Evolutionary conservation across 768 basidiomycete genomes (phyloP), one percentile per base, ranked within the genome.

Genomic region (Rhodotorula babjevae): DNA sequence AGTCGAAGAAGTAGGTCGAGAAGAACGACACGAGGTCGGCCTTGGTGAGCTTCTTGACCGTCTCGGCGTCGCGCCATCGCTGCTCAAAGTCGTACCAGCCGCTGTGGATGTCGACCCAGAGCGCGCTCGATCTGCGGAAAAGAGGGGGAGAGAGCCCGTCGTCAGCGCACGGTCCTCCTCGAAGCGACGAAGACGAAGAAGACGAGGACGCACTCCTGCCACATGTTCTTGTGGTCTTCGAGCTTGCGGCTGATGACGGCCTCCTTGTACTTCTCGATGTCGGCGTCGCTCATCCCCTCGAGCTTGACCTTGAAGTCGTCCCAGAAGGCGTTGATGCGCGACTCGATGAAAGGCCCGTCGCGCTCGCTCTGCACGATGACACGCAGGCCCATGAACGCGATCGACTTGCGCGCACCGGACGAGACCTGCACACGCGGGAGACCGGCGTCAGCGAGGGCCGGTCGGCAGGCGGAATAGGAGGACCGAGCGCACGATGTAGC

Each of bases 351-450:
- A 33, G 82, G 84, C 16, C 93, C 87, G 18, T 84, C 83, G 67
- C 88, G 88, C 82, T 97, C 93, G 79, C 90, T 91, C 82, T 99
- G 96, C 44, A 98, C 85, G 14, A 93, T 83, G 65, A 98, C 86
- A 56, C 91, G 87, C 72, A 93, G 82, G 14, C 93, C 93, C 72
- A 86, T 85, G 72, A 89, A 86, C 58, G 86, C 87, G 5, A 86
- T 83, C n/a, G 90, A 89, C 55, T 85, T 79, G 56, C 89, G 80
- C 18, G 77, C 58, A 16, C 76, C 75, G 11, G 68, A 75, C 23
- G 65, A 64, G 29, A 74, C 71, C 73, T 83, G 79, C 86, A 7
- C n/a, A n/a, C n/a, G n/a, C n/a, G n/a, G n/a, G n/a, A n/a, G n/a
- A n/a, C n/a, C n/a, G n/a, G n/a, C n/a, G n/a, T n/a, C n/a, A n/a